Percentiles rank a stretch among this genome's conserved stretches.
phyloP scores from a whole-genome alignment of 306 rosid genomes.

The Fragaria ananassa region DNA sequence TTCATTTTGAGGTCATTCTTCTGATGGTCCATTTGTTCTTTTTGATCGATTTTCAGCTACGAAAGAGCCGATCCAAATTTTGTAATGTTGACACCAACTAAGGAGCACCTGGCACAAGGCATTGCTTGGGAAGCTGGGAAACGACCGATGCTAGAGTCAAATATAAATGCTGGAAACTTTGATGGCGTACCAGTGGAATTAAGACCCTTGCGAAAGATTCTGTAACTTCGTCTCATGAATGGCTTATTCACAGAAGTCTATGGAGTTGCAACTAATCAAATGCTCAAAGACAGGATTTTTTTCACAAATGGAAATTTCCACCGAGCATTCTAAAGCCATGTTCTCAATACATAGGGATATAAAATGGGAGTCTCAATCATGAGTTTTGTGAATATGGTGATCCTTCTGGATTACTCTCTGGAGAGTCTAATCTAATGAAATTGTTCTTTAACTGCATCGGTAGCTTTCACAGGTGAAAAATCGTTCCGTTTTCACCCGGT shows the following conservation, averaged over 20 bases:
- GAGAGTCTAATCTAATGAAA: not conserved
- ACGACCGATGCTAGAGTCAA: conserved; percentile 73
- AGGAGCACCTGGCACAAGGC: conserved; percentile 90
- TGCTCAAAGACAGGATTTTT: not conserved
- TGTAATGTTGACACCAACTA: conserved; percentile 87
- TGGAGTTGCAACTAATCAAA: not conserved
- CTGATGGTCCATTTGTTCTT: not conserved
- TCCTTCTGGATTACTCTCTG: not conserved
- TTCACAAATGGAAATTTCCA: not conserved
- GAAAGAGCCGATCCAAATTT: conserved; percentile 96
- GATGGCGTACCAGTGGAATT: conserved; percentile 75
- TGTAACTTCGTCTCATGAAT: conserved; percentile 28
- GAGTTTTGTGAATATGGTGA: conserved; percentile 8
- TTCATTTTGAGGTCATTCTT: not conserved
- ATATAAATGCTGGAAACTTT: conserved; percentile 71
- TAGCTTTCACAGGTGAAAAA: not conserved
- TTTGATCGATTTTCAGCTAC: conserved; percentile 51
- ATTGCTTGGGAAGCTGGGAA: conserved; percentile 69
- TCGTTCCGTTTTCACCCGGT: not conserved
- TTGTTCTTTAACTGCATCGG: not conserved
- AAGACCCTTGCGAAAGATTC: conserved; percentile 60
- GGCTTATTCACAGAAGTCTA: not conserved
- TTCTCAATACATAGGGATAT: not conserved
- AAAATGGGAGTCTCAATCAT: not conserved
- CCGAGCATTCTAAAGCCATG: not conserved